Evolutionary conservation across 768 basidiomycete genomes (phyloP).

Genomic region (Lentinus tigrinus): DNA sequence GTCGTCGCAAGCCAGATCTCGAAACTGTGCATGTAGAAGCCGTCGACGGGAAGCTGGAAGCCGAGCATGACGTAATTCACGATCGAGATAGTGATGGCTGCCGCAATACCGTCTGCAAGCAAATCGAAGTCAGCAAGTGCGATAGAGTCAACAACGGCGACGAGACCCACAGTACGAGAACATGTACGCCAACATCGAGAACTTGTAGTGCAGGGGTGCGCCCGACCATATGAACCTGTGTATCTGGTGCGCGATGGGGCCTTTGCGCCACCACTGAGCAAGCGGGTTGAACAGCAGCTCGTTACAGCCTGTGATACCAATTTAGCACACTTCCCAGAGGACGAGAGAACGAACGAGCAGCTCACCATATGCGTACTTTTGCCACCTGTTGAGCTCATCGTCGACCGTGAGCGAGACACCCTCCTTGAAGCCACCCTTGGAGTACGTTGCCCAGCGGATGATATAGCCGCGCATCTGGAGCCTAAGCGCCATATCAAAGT

Average conservation of each 20-base stretch:
- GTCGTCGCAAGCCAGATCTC: slow-evolving; percentile 79
- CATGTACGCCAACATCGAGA: slow-evolving; percentile 56
- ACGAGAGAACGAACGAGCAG: too few relatives aligned
- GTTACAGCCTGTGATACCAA: slow-evolving; percentile 49
- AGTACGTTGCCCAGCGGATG: slow-evolving; percentile 78
- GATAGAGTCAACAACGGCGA: not conserved
- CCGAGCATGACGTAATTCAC: slow-evolving; percentile 78
- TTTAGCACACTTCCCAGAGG: not conserved
- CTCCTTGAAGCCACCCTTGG: slow-evolving; percentile 82
- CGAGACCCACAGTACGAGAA: slow-evolving; percentile 49
- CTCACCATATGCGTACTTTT: slow-evolving; percentile 80
- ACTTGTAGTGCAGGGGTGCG: slow-evolving; percentile 51
- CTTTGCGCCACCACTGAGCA: slow-evolving; percentile 72
- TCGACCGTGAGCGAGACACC: slow-evolving; percentile 88
- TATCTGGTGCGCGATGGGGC: slow-evolving; percentile 80
- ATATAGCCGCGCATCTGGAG: slow-evolving; percentile 54
- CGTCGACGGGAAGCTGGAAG: slow-evolving; percentile 69
- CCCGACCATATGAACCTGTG: slow-evolving; percentile 72
- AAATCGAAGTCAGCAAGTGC: not conserved
- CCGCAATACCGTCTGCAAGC: slow-evolving; percentile 54
- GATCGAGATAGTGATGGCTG: slow-evolving; percentile 60
- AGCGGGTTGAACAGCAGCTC: slow-evolving; percentile 81
- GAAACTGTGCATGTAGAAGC: slow-evolving; percentile 75
- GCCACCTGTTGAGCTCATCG: slow-evolving; percentile 91
- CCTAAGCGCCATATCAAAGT: slow-evolving; percentile 66